Conservation (phyloP, 169 alveolate genomes). For the Eimeria brunetti region DNA sequence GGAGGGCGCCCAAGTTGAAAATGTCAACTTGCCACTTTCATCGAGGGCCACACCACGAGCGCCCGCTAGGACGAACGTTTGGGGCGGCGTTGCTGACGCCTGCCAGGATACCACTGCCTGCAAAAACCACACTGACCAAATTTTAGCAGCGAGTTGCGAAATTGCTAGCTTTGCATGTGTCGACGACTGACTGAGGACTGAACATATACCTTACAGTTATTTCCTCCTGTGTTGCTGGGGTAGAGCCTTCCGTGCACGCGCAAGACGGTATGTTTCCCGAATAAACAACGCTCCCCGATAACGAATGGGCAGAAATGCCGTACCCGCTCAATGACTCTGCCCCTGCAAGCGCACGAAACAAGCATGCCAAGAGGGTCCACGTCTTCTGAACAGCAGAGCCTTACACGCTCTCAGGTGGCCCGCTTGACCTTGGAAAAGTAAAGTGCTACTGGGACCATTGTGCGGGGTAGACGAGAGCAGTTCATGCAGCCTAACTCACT, state of each 20-base stretch:
- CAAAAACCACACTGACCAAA: background rate
- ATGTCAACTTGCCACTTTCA: constrained; percentile 5
- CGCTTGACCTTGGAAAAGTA: background rate
- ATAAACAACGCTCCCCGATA: constrained; percentile 21
- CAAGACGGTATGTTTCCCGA: constrained; percentile 62
- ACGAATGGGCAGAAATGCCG: background rate
- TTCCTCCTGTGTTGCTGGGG: constrained; percentile 61
- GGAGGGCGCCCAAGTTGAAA: constrained; percentile 57
- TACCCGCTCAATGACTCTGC: constrained; percentile 9
- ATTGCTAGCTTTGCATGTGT: background rate
- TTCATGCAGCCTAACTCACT: constrained; percentile 40
- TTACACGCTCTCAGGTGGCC: background rate
- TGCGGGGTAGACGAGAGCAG: background rate
- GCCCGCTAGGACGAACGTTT: constrained; percentile 7
- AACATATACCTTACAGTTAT: constrained; percentile 19
- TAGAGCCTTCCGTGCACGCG: constrained; percentile 40
- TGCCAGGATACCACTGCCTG: constrained; percentile 24
- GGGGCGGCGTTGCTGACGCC: constrained; percentile 26
- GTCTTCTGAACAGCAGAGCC: background rate
- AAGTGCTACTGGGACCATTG: background rate
- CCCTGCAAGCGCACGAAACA: constrained; percentile 32
- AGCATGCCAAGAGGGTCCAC: background rate
- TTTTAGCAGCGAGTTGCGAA: background rate
- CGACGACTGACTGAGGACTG: too few species aligned
- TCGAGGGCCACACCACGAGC: constrained; percentile 40